These are phyloP conservation scores for Tanacetum coccineum DNA, from an alignment of 129 eudicot species.

Conservation along the genomic window DNA sequence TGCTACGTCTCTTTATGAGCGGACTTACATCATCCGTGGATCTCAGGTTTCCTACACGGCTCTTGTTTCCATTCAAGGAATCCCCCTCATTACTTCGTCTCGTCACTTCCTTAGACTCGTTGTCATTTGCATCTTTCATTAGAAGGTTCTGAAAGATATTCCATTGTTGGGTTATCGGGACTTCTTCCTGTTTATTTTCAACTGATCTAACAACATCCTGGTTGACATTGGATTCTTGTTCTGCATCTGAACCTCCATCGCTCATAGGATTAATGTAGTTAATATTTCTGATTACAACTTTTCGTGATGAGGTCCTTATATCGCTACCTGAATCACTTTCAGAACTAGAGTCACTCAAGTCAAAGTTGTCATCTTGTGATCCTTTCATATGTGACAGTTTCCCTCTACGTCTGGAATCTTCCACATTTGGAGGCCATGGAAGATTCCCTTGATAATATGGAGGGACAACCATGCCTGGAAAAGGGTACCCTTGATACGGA, in stretches of 20 bases:
- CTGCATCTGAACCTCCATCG: constrained; percentile 35
- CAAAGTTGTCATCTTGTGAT: constrained; percentile 29
- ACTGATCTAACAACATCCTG: constrained; percentile 23
- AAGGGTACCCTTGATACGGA: constrained; percentile 60
- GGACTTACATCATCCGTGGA: not conserved
- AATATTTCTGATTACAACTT: constrained; percentile 62
- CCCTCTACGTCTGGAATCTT: constrained; percentile 39
- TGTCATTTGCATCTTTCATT: constrained; percentile 49
- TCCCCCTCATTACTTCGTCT: not conserved
- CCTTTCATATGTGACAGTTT: constrained; percentile 37
- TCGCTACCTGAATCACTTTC: constrained; percentile 42
- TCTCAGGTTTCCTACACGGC: not conserved
- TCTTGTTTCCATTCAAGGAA: too few species aligned
- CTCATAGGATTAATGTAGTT: constrained; percentile 48
- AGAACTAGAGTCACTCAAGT: constrained; percentile 44
- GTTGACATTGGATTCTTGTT: constrained; percentile 28
- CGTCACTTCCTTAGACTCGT: constrained; percentile 28
- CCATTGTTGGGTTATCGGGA: constrained; percentile 58
- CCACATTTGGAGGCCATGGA: constrained; percentile 46
- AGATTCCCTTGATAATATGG: constrained; percentile 51
- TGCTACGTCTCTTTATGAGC: not conserved
- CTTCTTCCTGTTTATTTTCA: constrained; percentile 30
- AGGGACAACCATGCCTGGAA: constrained; percentile 50
- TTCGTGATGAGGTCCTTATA: constrained; percentile 44
- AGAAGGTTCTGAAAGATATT: constrained; percentile 67